phyloP scores from a whole-genome alignment of 805 yeast species.

The Wickerhamiella kazuoi region DNA sequence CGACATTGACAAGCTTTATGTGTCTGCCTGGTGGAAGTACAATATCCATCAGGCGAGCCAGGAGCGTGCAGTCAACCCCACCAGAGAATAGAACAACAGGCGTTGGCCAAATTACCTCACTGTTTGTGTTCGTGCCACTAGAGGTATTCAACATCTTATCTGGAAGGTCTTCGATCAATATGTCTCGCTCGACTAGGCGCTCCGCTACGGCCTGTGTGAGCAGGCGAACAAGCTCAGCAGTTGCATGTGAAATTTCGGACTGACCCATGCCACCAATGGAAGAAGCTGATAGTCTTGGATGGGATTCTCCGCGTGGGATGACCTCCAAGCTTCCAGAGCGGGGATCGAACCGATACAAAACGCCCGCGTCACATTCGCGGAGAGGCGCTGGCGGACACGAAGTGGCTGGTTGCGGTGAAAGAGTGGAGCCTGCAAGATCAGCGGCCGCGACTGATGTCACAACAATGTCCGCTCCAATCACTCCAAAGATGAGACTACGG shows the following conservation, averaged over 20 bases:
- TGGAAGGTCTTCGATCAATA: too few species aligned
- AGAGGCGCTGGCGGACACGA: too few species aligned
- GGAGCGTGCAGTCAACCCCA: conserved; percentile 79
- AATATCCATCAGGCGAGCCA: conserved; percentile 32
- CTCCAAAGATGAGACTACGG: conserved; percentile 44
- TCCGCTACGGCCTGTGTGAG: conserved; percentile 8
- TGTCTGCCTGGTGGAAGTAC: conserved; percentile 11
- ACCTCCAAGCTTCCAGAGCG: background rate
- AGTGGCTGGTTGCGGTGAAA: too few species aligned
- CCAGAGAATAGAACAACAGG: conserved; percentile 61
- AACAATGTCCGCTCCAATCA: conserved; percentile 11
- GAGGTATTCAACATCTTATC: too few species aligned
- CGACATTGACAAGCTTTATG: conserved; percentile 77
- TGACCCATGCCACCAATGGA: too few species aligned
- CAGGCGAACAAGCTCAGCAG: background rate
- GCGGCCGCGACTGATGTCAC: conserved; percentile 9
- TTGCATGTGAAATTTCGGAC: too few species aligned
- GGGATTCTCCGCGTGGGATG: too few species aligned
- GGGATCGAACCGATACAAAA: conserved; percentile 5
- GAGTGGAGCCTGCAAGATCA: conserved; percentile 1
- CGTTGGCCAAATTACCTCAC: conserved; percentile 5
- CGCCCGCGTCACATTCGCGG: conserved; percentile 14
- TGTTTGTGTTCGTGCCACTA: too few species aligned
- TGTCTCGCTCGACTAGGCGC: too few species aligned
- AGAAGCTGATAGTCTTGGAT: too few species aligned